Evolutionary conservation across 2,329 filamentous ascomycete genomes (phyloP), one percentile per base, ranked within the genome.

Genomic region (Chrysoporthe deuterocubensis): DNA sequence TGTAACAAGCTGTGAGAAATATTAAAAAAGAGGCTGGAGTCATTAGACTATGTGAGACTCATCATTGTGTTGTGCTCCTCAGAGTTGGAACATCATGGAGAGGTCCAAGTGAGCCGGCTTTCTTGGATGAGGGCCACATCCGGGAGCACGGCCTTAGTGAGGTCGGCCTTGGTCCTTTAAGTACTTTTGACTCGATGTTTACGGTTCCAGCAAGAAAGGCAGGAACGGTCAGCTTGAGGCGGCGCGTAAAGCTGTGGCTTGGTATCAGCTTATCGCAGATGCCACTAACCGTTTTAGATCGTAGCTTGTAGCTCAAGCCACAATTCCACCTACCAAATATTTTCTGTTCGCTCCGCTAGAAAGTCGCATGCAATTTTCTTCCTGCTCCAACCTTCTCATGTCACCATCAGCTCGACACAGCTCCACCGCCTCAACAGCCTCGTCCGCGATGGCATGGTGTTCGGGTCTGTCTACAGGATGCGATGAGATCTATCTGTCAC

Each of bases 181-280:
- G 68, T 69, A 69, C 62, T 69, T 60, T 64, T 65, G 68, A 69
- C 65, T 69, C 68, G 68, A 43, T 63, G 65, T 63, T 50, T 52
- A 58, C n/a, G 42, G 34, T 56, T 40, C 61, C 34, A 56, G 14
- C 32, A 37, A 56, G 46, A 14, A 63, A 16, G 52, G 16, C 21
- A 48, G 62, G 32, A 59, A 40, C 62, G 14, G 62, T 64, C 62
- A 64, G 62, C 62, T 64, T 54, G 11, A 42, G 43, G 14, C 11
- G 32, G 60, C 60, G 44, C 46, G 32, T 16, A 8, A n/a, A 21
- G 26, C 46, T 26, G 60, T 62, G 60, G 60, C 60, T 62, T 21
- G 34, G 60, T 62, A 52, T 62, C 44, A 11, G 26, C 43, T 40
- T 52, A 62, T 62, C 46, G 18, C 3, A 14, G 32, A 5, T 13